Base-by-base conservation (phyloP, 2,329 filamentous ascomycete species). In the Basipetospora chlamydospora region DNA sequence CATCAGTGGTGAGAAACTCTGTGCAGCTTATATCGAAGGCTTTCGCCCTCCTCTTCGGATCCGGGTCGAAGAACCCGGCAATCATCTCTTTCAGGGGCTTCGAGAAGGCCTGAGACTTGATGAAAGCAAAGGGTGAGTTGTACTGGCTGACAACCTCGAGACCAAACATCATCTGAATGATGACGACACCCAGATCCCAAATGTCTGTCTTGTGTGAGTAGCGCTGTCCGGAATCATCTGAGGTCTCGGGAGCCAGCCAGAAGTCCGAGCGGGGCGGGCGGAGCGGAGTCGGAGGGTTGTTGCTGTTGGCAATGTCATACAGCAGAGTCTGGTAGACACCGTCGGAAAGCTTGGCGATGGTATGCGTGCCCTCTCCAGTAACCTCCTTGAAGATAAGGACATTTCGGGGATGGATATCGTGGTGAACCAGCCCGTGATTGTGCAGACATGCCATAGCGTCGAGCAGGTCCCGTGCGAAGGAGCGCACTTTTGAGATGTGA, bases 101-200 rank as follows among this genome's bases (percentile, higher is more conserved):
- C 0, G 86, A 90, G 7, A 94, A 63, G 7, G 72, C 68, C 23
- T 87, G 59, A 1, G 75, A 74, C 10, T 79, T 75, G 51, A 84
- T 77, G 35, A 94, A 58, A 28, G 75, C 73, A 39, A 70, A 73
- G 1, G 88, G 87, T 1, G 85, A 92, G 12, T 77, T 77, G 54
- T 90, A 88, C 40, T 77, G 80, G 41, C 79, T 68, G 13, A 80
- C 65, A 6, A 85, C 72, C 44, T 85, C 75, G 23, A 85, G 65
- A 2, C 90, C 90, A 53, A 95, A 88, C 3, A 90, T 71, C 85
- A 96, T 95, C 53, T 98, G 88, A 26, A 94, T 57, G 47, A 95
- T 82, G 5, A 95, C 72, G 21, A 95, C 74, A 4, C 90, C 90
- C 48, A 98, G 76, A 45, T 95, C 83, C 90, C 90, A 98, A 7